Base-by-base conservation (phyloP, 2,329 filamentous ascomycete species). In the Colletotrichum lentis region DNA sequence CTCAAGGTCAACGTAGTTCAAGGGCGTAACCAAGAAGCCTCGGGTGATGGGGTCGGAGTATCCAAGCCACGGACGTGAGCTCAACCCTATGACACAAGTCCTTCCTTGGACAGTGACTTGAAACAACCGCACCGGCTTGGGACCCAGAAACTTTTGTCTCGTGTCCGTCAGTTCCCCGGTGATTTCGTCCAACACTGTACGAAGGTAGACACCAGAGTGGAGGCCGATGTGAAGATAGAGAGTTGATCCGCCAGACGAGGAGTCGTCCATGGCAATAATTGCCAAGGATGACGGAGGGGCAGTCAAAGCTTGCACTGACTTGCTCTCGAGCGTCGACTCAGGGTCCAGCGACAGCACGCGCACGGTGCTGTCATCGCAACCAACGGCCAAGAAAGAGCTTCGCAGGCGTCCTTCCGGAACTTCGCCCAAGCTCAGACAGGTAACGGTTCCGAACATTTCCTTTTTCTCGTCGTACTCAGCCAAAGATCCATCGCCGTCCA, bases 161-260 rank as follows among this genome's bases (percentile, higher is more conserved):
- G 95, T 98, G 76, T 99, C 95, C 1, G 94, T 96, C 43, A 99
- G 85, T 77, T 99, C 96, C 67, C 96, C 96, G 3, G 94, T 98
- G 47, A 97, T 88, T 76, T 98, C 96, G 74, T 99, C 96, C 18
- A 99, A 83, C 6, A 97, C 93, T 0, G 96, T 98, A 52, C 96
- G 89, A 27, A 99, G 88, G 76, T 99, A 99, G 12, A 99, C 94
- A 64, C 96, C 96, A 37, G 94, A 98, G 76, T 96, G 91, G 1
- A 99, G 86, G 63, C 96, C 96, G 69, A 99, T 98, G 74, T 99
- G 96, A 5, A 99, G 87, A 76, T 97, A 98, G 5, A 97, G 85
- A 0, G 95, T 97, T 12, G 90, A 92, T 20, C 94, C 93, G 27
- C 94, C 94, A 1, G 92, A 93, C 2, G 92, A 93, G 1, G 95